Base-by-base conservation (phyloP, 2,329 filamentous ascomycete species). In the Penicillium sp. region DNA sequence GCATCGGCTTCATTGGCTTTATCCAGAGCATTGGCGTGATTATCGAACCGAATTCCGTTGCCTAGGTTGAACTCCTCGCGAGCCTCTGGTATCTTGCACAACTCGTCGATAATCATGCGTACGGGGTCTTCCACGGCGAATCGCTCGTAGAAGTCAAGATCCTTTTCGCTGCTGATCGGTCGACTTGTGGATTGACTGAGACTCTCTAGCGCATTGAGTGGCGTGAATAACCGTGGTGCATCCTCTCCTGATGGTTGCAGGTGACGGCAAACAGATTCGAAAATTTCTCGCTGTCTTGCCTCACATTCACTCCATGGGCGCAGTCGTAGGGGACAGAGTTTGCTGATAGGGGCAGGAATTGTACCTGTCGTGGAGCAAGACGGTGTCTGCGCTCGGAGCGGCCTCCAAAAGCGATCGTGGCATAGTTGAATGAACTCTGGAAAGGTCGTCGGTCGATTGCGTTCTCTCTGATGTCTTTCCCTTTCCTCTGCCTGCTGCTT, bases 51-150 rank as follows among this genome's bases (percentile, higher is more conserved):
- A 5, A 41, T 11, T 1, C 27, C n/a, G 32, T 41, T 28, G 27
- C 39, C 39, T 4, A 41, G 39, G 27, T 13, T 0, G 39, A 41
- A 41, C 39, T 41, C 39, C 4, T 41, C 27, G 3, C 39, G 39
- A 41, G 39, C 27, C 29, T 52, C 58, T 35, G 60, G 58, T 47
- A 63, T 53, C 38, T 56, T 53, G 46, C 57, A 59, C 24, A 66
- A 51, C 35, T 60, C 53, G n/a, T 55, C 46, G 43, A 66, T 63
- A 29, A 67, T 64, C 38, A 61, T 49, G 25, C 52, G 8, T 28
- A 55, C 43, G 24, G 51, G 42, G 2, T 53, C 46, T 49, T 55
- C 48, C 4, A 52, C 48, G 0, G 13, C 47, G 9, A 55, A 45
- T 9, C 39, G 45, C 47, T 51, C 34, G 36, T 51, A 55, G 9